Evolutionary conservation across 352 stramenopile genomes (phyloP).

Genomic region (Peronosclerospora sorghi): DNA sequence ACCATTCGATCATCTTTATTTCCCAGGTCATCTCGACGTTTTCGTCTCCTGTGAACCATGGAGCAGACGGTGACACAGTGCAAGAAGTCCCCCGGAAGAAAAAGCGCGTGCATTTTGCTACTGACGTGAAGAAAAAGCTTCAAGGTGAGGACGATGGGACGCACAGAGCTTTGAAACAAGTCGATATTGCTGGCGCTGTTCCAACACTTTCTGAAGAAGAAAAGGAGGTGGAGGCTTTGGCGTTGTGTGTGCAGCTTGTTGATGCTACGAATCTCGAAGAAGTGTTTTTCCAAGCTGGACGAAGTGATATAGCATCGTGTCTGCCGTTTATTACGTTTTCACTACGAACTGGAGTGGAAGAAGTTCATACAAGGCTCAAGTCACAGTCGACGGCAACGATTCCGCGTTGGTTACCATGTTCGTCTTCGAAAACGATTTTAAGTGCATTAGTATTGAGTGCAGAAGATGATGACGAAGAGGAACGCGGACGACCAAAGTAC

Average conservation of each 20-base stretch:
- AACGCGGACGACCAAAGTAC: background rate
- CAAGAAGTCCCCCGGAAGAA: slow-evolving; percentile 24
- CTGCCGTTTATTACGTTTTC: slow-evolving; percentile 41
- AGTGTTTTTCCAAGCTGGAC: slow-evolving; percentile 34
- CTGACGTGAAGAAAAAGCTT: slow-evolving; percentile 15
- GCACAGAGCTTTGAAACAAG: background rate
- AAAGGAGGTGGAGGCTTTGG: slow-evolving; percentile 18
- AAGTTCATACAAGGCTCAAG: slow-evolving; percentile 28
- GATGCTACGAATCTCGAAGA: slow-evolving; percentile 42
- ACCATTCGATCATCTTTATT: slow-evolving; percentile 54
- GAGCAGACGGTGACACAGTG: slow-evolving; percentile 7
- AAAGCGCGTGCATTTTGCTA: slow-evolving; percentile 57
- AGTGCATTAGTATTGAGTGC: slow-evolving; percentile 26
- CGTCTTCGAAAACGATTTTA: slow-evolving; percentile 20
- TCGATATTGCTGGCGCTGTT: background rate
- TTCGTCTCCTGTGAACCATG: slow-evolving; percentile 6
- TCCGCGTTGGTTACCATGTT: slow-evolving; percentile 44
- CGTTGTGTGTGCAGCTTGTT: slow-evolving; percentile 37
- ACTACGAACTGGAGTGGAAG: slow-evolving; percentile 19
- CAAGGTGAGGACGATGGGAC: background rate
- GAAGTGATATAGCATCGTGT: slow-evolving; percentile 30
- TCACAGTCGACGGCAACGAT: slow-evolving; percentile 43
- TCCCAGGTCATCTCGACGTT: slow-evolving; percentile 34
- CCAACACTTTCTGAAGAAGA: slow-evolving; percentile 6
- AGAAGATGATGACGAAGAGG: slow-evolving; percentile 2